Evolutionary conservation across 2,329 filamentous ascomycete genomes (phyloP).

Genomic region (Aspergillus sergii): DNA sequence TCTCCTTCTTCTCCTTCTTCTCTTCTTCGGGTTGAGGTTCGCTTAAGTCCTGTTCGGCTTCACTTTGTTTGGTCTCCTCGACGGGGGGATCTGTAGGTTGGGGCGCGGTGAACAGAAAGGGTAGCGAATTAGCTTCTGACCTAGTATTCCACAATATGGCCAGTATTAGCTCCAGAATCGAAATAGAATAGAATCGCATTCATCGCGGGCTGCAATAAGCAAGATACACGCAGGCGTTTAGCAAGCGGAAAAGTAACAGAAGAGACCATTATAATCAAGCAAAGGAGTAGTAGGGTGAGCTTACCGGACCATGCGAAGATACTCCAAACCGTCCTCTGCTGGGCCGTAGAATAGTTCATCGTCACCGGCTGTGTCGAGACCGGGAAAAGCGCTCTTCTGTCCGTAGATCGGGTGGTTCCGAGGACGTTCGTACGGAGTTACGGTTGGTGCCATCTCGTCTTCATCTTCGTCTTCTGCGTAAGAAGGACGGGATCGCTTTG

Average conservation of each 20-base stretch:
- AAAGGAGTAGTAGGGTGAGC: constrained; percentile 29
- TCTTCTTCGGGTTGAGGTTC: constrained; percentile 39
- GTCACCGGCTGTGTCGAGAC: constrained; percentile 50
- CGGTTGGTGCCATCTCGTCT: constrained; percentile 19
- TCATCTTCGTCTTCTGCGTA: constrained; percentile 32
- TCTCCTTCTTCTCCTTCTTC: not conserved
- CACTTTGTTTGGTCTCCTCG: constrained; percentile 4
- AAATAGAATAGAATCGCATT: not conserved
- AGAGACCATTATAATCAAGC: constrained; percentile 29
- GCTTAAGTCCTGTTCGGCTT: not conserved
- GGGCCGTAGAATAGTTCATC: constrained; percentile 69
- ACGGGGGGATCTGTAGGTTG: constrained; percentile 35
- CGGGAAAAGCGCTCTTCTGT: constrained; percentile 71
- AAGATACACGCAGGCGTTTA: constrained; percentile 22
- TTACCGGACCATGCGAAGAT: constrained; percentile 72
- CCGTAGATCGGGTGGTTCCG: constrained; percentile 67
- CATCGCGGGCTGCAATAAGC: constrained; percentile 17
- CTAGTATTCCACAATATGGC: constrained; percentile 47
- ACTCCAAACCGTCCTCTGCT: constrained; percentile 68
- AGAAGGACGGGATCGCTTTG: constrained; percentile 36
- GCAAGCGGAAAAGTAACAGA: constrained; percentile 17
- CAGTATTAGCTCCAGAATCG: constrained; percentile 19
- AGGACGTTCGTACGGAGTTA: constrained; percentile 39
- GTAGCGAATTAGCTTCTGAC: constrained; percentile 73
- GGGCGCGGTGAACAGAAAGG: constrained; percentile 69